Base-by-base conservation (phyloP, 177 flowering plant genomes). In the Vitis hybrid region DNA sequence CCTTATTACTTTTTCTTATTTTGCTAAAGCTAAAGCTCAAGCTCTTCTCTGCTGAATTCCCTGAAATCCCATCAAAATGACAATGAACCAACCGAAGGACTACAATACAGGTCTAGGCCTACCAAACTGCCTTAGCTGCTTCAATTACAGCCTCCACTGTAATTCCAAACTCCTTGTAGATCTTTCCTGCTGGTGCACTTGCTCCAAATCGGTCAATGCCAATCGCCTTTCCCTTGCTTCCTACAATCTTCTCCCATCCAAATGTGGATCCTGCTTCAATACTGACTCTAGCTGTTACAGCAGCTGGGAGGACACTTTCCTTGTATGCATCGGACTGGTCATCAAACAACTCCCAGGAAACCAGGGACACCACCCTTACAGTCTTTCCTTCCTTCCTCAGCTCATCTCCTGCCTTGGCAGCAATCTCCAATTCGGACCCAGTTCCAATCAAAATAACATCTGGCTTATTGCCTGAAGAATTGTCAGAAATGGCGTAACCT, bases 361-460 rank as follows among this genome's bases (percentile, higher is more conserved):
- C 90, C 49, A 95, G 73, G 55, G 98, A 93, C 18, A 95, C 97
- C 53, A 93, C 97, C 59, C 98, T 83, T 15, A 93, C 92, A 33
- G 87, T 80, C 80, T 90, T 93, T 31, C 97, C 98, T 76, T 87
- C 93, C 80, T 86, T 87, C 75, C 97, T 87, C 16, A 95, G 94
- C 64, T 86, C 97, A 66, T 86, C 95, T 2, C 78, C 97, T 55
- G 99, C 98, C 74, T 87, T 80, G 13, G 76, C 89, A 10, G 91
- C 98, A 72, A 93, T 93, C 72, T 90, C 97, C 81, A 95, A 69
- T 58, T 95, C 99, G 1, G 98, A 93, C 60, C 99, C 98, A 33
- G 98, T 95, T 66, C 90, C 97, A 5, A 87, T 83, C 86, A 95
- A 75, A 65, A 95, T 92, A 2, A 93, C 87, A 76, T 95, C 97